Conservation (phyloP, 2,329 filamentous ascomycete species). For the Fusarium luffae region DNA sequence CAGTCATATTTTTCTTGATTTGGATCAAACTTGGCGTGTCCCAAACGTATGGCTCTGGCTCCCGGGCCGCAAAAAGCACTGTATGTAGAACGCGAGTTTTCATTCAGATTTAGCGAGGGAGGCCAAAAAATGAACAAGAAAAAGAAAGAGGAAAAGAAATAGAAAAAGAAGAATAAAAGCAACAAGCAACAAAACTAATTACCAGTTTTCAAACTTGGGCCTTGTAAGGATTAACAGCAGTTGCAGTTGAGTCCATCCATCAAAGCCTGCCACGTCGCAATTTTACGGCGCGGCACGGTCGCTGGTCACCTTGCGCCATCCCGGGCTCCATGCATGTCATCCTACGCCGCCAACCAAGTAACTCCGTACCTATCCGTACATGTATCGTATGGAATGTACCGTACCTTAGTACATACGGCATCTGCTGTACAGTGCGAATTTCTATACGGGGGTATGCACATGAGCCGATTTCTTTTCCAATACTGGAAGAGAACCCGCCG, state of each 20-base stretch:
- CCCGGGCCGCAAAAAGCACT: neutral
- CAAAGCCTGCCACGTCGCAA: constrained; percentile 47
- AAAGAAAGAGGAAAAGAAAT: neutral
- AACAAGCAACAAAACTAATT: neutral
- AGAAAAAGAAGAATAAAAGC: neutral
- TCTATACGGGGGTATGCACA: neutral
- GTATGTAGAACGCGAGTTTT: constrained; percentile 8
- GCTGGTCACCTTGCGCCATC: constrained; percentile 45
- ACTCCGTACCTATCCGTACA: neutral
- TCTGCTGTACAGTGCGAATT: constrained; percentile 35
- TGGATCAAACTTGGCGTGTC: constrained; percentile 2
- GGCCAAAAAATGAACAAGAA: neutral
- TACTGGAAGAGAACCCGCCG: constrained; percentile 30
- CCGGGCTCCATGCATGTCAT: constrained; percentile 49
- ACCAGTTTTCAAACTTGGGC: neutral
- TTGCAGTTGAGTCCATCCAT: constrained; percentile 33
- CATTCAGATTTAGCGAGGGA: neutral
- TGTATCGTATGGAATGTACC: neutral
- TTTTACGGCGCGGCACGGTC: constrained; percentile 46
- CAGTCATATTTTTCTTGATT: neutral
- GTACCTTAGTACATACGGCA: neutral
- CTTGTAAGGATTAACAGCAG: constrained; percentile 21
- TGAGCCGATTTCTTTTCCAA: constrained; percentile 24
- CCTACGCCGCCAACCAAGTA: constrained; percentile 30
- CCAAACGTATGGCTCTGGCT: constrained; percentile 23